A percentile compares a stretch with the other conserved stretches of the same genome.
These are phyloP conservation scores for Stephania yunnanensis DNA, from an alignment of 164 flowering plant genomes.

Conservation along the genomic window DNA sequence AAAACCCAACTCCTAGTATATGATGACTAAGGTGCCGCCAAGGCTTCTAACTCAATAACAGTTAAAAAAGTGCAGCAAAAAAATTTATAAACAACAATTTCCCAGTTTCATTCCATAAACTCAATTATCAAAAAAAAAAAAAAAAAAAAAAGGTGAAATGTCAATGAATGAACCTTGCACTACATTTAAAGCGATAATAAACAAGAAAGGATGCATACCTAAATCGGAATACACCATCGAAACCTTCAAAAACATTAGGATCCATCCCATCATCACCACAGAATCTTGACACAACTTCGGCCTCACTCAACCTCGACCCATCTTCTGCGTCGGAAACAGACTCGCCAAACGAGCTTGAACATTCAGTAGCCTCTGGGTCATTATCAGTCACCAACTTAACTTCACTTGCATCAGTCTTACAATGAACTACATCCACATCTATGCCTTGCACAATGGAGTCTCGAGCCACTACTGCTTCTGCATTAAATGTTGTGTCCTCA, in stretches of 20 bases:
- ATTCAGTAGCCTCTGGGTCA: slow-evolving; percentile 85
- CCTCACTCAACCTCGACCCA: slow-evolving; percentile 53
- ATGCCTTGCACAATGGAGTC: slow-evolving; percentile 19
- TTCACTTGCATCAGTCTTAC: slow-evolving; percentile 18
- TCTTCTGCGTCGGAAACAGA: slow-evolving; percentile 53
- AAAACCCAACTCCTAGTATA: neutral
- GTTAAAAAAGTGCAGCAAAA: neutral
- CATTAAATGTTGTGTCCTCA: slow-evolving; percentile 27
- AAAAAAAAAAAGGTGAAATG: neutral
- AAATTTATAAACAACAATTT: neutral
- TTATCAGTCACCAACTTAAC: slow-evolving; percentile 29
- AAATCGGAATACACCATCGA: slow-evolving; percentile 29
- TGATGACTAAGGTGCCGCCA: neutral
- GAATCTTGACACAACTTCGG: slow-evolving; percentile 67
- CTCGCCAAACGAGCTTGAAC: slow-evolving; percentile 80
- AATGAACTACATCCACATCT: slow-evolving; percentile 41
- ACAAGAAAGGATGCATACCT: slow-evolving; percentile 36
- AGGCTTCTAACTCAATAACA: neutral
- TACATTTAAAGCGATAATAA: neutral
- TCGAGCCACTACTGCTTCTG: slow-evolving; percentile 26
- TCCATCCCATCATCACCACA: slow-evolving; percentile 29
- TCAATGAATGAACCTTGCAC: neutral
- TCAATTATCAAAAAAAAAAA: no score
- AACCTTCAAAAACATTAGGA: slow-evolving; percentile 33
- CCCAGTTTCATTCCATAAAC: neutral